Conservation (phyloP, 768 basidiomycete genomes). For the Lactarius hengduanensis region DNA sequence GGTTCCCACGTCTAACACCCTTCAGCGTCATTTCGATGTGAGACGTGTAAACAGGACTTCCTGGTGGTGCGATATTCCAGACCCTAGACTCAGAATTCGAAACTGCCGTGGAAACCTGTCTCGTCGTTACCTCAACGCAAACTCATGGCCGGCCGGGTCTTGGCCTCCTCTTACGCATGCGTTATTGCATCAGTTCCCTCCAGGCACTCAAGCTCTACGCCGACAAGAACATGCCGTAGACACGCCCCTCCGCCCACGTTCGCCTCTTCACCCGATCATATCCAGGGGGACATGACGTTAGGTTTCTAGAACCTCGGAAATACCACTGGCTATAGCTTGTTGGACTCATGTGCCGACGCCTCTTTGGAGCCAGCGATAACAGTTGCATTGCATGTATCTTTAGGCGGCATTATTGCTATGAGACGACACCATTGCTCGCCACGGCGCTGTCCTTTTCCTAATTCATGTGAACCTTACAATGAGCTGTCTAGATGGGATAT, state of each 20-base stretch:
- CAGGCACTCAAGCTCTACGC: neutral
- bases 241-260: neutral
- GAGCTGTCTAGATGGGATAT: neutral
- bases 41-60: neutral
- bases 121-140: neutral
- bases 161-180: neutral
- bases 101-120: neutral
- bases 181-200: neutral
- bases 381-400: neutral
- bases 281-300: neutral
- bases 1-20: neutral
- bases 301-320: neutral
- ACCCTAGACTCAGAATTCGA: neutral
- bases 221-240: neutral
- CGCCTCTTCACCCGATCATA: neutral
- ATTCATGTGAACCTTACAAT: neutral
- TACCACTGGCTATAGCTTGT: neutral
- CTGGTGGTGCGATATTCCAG: neutral
- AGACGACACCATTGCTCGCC: neutral
- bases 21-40: neutral
- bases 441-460: neutral
- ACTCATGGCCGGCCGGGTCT: slow-evolving; percentile 1
- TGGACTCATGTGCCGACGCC: neutral
- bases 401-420: neutral
- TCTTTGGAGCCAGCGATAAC: neutral